A percentile compares a stretch with the other conserved stretches of the same genome.
Conservation (phyloP, 2,329 filamentous ascomycete species). For the Metarhizium humberi region DNA sequence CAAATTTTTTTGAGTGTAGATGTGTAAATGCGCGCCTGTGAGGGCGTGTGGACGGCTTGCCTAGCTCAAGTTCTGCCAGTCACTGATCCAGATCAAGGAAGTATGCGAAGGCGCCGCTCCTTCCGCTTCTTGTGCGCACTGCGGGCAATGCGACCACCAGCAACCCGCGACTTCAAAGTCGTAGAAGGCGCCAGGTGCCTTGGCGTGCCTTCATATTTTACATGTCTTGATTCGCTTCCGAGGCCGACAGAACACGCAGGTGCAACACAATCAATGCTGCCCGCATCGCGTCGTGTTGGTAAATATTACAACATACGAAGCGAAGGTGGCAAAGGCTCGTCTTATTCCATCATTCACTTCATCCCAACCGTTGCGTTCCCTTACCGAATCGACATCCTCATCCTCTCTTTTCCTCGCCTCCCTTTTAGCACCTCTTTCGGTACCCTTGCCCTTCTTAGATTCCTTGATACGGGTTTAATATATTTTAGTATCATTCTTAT, state of each 20-base stretch:
- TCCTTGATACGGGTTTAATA: neutral
- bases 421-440: constrained; percentile 1
- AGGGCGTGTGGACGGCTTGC: too few species aligned
- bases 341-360: neutral
- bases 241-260: neutral
- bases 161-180: neutral
- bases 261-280: neutral
- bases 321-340: neutral
- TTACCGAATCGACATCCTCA: neutral
- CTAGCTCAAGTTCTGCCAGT: too few species aligned
- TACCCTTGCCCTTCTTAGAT: neutral
- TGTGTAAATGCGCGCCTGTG: too few species aligned
- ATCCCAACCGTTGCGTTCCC: neutral
- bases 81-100: neutral
- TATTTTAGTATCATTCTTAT: neutral
- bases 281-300: neutral
- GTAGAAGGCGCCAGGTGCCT: neutral
- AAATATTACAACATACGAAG: neutral
- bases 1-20: too few species aligned
- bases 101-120: neutral
- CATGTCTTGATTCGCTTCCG: neutral
- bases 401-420: neutral
- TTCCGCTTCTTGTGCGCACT: too few species aligned
- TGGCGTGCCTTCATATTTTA: neutral
- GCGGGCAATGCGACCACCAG: neutral